These are phyloP conservation scores for Chaetomium globosum DNA, from an alignment of 2,329 filamentous ascomycete species.

Conservation along the genomic window DNA sequence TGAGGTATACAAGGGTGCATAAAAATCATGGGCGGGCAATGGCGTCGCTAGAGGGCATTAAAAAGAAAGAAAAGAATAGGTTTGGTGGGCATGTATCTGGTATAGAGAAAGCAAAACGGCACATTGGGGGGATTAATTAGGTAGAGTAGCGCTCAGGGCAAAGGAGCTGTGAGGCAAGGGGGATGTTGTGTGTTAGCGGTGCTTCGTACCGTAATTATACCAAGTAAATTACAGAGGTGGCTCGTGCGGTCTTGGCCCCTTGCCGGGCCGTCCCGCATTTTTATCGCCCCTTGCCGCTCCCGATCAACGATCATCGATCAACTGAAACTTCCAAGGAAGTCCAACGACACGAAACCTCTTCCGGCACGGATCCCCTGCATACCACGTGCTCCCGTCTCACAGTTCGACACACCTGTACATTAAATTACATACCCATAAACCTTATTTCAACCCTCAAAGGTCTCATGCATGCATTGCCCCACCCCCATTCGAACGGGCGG, in stretches of 20 bases:
- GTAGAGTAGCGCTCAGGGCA: neutral
- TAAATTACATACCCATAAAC: neutral
- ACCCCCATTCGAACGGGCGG: neutral
- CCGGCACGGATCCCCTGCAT: neutral
- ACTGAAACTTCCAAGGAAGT: neutral
- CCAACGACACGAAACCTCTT: neutral
- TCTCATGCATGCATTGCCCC: neutral
- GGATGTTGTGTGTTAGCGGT: neutral
- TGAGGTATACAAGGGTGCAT: neutral
- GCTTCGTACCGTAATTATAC: neutral
- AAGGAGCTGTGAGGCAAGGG: neutral
- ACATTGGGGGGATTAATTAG: neutral
- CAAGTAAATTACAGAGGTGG: neutral
- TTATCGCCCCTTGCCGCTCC: neutral
- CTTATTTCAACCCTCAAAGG: neutral
- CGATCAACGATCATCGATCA: neutral
- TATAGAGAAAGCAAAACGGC: neutral
- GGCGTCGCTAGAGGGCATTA: conserved; percentile 11
- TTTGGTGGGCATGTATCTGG: neutral
- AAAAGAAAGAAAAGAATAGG: neutral
- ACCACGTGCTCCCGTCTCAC: neutral
- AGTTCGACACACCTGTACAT: neutral
- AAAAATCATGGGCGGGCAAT: conserved; percentile 3
- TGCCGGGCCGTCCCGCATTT: neutral
- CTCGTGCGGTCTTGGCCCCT: neutral